Conservation (phyloP, 371 early-diverging fungal species). For the Parasitella parasitica region DNA sequence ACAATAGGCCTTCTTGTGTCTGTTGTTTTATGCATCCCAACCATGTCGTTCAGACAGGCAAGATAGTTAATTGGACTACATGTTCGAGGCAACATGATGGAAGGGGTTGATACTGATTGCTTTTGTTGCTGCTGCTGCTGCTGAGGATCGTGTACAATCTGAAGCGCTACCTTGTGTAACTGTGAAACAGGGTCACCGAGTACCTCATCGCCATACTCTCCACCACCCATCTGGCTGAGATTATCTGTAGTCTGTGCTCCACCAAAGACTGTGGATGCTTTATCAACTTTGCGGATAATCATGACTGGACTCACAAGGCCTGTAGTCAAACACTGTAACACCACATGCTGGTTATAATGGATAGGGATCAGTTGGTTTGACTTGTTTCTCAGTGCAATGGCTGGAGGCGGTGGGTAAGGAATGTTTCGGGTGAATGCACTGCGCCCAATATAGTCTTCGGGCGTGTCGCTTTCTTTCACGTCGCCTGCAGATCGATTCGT, state of each 20-base stretch:
- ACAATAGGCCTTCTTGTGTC: constrained; percentile 49
- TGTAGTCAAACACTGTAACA: constrained; percentile 79
- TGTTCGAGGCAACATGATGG: constrained; percentile 31
- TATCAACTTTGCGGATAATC: constrained; percentile 83
- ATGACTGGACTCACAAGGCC: constrained; percentile 83
- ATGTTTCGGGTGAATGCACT: constrained; percentile 24
- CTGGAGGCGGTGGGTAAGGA: constrained; percentile 66
- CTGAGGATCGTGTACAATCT: constrained; percentile 61
- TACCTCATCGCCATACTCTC: constrained; percentile 50
- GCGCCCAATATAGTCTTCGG: constrained; percentile 27
- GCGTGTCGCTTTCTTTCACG: constrained; percentile 23
- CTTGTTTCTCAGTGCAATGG: constrained; percentile 68
- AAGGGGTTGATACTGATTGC: background rate
- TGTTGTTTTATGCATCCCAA: constrained; percentile 67
- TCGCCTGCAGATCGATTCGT: constrained; percentile 46
- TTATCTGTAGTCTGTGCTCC: constrained; percentile 51
- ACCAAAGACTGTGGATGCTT: constrained; percentile 77
- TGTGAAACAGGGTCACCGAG: constrained; percentile 79
- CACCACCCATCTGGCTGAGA: constrained; percentile 56
- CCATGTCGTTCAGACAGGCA: constrained; percentile 74
- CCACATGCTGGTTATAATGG: constrained; percentile 83
- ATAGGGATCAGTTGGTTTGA: constrained; percentile 77
- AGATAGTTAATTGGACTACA: constrained; percentile 58
- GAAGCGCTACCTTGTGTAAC: constrained; percentile 89
- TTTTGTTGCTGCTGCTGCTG: background rate